Percentiles rank a stretch among this genome's conserved stretches.
Evolutionary conservation across 179 eudicot genomes (phyloP).

Genomic region (Beta corolliflora): DNA sequence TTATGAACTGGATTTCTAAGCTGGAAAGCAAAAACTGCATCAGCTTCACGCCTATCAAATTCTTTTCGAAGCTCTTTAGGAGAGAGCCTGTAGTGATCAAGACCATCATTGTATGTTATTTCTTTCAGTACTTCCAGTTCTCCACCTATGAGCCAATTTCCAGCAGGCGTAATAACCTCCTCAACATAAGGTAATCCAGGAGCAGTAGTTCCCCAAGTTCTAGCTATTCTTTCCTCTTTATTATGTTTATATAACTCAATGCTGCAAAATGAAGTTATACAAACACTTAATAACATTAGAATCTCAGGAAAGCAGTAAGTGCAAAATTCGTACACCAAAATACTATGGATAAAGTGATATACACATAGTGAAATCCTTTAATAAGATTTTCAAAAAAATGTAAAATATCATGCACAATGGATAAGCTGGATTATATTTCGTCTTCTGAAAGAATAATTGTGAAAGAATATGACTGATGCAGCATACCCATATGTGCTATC

Average conservation of each 20-base stretch:
- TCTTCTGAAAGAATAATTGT: background rate
- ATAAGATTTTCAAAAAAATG: background rate
- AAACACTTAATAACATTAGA: background rate
- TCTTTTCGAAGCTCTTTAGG: conserved; percentile 73
- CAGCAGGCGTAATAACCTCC: conserved; percentile 72
- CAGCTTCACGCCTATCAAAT: conserved; percentile 78
- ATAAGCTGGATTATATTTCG: background rate
- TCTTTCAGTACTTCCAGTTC: conserved; percentile 72
- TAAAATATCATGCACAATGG: background rate
- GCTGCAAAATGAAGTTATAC: conserved; percentile 37
- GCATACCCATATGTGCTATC: background rate
- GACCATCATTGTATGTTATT: conserved; percentile 86
- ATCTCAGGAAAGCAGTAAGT: background rate
- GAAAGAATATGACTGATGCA: background rate
- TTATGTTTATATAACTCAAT: conserved; percentile 79
- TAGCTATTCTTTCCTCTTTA: conserved; percentile 88
- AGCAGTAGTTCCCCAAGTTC: conserved; percentile 89
- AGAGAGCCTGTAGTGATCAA: conserved; percentile 81
- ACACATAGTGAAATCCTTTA: background rate
- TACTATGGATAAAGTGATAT: background rate
- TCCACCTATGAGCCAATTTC: conserved; percentile 88
- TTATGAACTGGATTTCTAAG: conserved; percentile 88
- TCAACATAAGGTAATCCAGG: conserved; percentile 90
- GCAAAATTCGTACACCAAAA: background rate
- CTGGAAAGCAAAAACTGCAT: conserved; percentile 92